Base-by-base conservation (phyloP, 2,329 filamentous ascomycete species). In the Chaetoscypha palmicola region DNA sequence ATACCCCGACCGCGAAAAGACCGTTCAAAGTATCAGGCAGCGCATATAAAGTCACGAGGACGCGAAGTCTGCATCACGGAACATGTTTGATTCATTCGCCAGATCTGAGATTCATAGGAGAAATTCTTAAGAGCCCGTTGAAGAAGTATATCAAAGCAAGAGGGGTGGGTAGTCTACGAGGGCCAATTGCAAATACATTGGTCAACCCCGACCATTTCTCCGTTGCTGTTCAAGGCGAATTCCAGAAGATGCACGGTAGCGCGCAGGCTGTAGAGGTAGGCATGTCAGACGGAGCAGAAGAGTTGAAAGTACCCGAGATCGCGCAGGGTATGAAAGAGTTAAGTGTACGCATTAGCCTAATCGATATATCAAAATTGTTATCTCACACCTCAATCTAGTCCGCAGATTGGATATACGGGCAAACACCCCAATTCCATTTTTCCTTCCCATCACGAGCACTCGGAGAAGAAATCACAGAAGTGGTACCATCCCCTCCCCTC, bases 161-260 rank as follows among this genome's bases (percentile, higher is more conserved):
- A 48, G 92, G 92, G 0, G 90, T 96, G 1, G 88, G 92, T 56
- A 97, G 91, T 61, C 89, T 97, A 33, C 81, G 86, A 49, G 94
- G 88, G 37, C 79, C 81, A 0, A 83, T 97, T 9, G 74, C 77
- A 5, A 98, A 97, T 65, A 79, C 94, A 1, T 76, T 78, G 2
- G 62, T 87, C 1, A 67, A 61, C 26, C 71, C 73, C 44, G 66
- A 68, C 33, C 64, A 73, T 35, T 62, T 64, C 30, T 61, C 74
- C 41, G 63, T 65, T 1, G 77, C 74, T 9, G 79, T 87, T 2
- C 67, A 79, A 20, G 64, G 66, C 5, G 75, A 86, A 61, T 96
- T 95, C 63, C 65, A 64, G 5, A 54, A 55, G 12, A 77, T 91
- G 70, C 90, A 95, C 62, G 70, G 71, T 2, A 51, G 54, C 43